These are phyloP conservation scores for Eimeria brunetti DNA, from an alignment of 169 alveolate species.

Conservation along the genomic window DNA sequence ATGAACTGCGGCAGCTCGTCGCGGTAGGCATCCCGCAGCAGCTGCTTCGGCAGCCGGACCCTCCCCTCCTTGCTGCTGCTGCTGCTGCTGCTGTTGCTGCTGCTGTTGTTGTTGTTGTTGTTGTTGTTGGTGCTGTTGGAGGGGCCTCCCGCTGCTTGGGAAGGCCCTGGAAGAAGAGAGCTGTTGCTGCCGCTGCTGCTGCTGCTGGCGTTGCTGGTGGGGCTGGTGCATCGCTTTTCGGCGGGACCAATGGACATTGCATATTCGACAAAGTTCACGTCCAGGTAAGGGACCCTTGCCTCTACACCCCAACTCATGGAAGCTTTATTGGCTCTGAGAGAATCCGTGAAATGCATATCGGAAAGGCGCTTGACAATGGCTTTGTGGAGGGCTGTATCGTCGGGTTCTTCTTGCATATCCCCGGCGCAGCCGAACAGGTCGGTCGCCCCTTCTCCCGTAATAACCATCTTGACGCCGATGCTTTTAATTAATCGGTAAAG, in stretches of 20 bases:
- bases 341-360: conserved; percentile 2
- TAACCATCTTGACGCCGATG: conserved; percentile 90
- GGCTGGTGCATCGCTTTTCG: conserved; percentile 83
- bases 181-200: no score
- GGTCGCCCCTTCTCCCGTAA: conserved; percentile 93
- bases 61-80: no score
- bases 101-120: no score
- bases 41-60: conserved; percentile 86
- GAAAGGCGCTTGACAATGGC: background rate
- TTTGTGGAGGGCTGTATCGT: conserved; percentile 86
- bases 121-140: no score
- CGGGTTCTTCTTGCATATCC: conserved; percentile 92
- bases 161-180: no score
- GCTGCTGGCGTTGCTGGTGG: no score
- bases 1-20: conserved; percentile 90
- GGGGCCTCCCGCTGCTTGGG: no score
- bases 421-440: conserved; percentile 93
- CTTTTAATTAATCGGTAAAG: conserved; percentile 84
- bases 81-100: no score
- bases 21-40: conserved; percentile 88
- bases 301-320: conserved; percentile 93
- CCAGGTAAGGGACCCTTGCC: conserved; percentile 93
- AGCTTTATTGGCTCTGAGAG: conserved; percentile 89
- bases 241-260: conserved; percentile 86
- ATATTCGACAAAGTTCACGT: conserved; percentile 85